These are phyloP conservation scores for Dalechampia spathulata DNA, from an alignment of 441 rosid genomes.

Conservation along the genomic window DNA sequence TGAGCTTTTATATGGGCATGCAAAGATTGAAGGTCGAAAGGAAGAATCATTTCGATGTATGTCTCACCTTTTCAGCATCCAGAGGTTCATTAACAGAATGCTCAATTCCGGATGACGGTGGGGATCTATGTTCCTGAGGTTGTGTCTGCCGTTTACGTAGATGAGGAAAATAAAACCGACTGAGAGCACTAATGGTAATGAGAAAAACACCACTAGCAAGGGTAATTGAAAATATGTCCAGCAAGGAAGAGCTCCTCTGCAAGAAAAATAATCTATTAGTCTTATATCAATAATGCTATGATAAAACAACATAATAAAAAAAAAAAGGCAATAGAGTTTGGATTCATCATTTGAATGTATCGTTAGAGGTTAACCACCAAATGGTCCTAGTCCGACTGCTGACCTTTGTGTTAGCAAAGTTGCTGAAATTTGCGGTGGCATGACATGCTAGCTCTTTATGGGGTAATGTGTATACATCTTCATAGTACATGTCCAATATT, in stretches of 20 bases:
- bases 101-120: conserved; percentile 33
- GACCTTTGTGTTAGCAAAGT: conserved; percentile 62
- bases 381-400: background rate
- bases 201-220: conserved; percentile 68
- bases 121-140: conserved; percentile 23
- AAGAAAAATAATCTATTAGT: conserved; percentile 20
- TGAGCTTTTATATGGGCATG: background rate
- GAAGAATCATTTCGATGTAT: too few relatives aligned
- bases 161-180: conserved; percentile 39
- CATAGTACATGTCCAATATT: conserved; percentile 68
- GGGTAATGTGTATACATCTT: conserved; percentile 75
- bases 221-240: conserved; percentile 42
- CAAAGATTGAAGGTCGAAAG: too few relatives aligned
- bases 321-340: too few relatives aligned
- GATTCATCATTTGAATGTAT: too few relatives aligned
- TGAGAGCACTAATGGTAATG: conserved; percentile 31
- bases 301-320: too few relatives aligned
- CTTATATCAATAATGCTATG: too few relatives aligned
- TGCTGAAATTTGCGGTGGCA: conserved; percentile 29
- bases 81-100: conserved; percentile 30
- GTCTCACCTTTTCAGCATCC: conserved; percentile 46
- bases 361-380: too few relatives aligned
- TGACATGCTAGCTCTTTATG: conserved; percentile 49
- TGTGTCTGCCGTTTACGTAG: conserved; percentile 30
- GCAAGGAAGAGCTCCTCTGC: conserved; percentile 55